Base-by-base conservation (phyloP, 352 stramenopile genomes). In the Globisporangium sylvaticum region DNA sequence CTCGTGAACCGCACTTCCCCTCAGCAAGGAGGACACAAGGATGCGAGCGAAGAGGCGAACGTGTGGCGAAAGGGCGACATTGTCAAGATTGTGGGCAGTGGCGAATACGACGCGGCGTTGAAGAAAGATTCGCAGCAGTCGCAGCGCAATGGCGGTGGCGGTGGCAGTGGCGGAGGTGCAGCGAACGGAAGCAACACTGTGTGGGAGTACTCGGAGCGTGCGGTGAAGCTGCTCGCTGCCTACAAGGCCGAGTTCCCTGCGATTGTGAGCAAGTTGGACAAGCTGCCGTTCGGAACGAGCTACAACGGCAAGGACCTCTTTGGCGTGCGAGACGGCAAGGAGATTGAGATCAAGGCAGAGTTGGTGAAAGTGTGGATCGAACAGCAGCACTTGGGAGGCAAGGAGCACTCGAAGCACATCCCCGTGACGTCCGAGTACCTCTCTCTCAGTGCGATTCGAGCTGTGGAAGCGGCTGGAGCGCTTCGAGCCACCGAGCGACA, bases 191-290 rank as follows among this genome's bases (percentile, higher is more conserved):
- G 48, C 48, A 62, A 65, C 25, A 88, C 78, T 4, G 78, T 75
- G n/a, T 99, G 97, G 97, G 95, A 99, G 79, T 99, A 98, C 77
- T 98, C 96, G 3, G 91, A 97, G 56, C 96, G 94, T 42, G 97
- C 97, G 6, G 84, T 99, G 25, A 79, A 95, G 20, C 84, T 99
- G 42, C 85, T 99, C 55, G 84, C 90, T 10, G 89, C 86, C 6
- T 99, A 98, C 76, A 88, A 95, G 68, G 85, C 90, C 22, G 80
- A 91, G 61, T 99, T 99, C 66, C 96, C 97, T 7, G 81, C 91
- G 4, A 73, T 99, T 27, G 96, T 99, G 73, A 74, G 73, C 22
- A 88, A 86, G 20, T 69, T 99, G 24, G 83, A 87, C 53, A 90
- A 89, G 59, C 72, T 95, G 27, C 81, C 88, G n/a, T 97, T 97